A percentile compares a stretch with the other conserved stretches of the same genome.
These are phyloP conservation scores for Stereum hirsutum DNA, from an alignment of 1,284 basidiomycete species.

Conservation along the genomic window DNA sequence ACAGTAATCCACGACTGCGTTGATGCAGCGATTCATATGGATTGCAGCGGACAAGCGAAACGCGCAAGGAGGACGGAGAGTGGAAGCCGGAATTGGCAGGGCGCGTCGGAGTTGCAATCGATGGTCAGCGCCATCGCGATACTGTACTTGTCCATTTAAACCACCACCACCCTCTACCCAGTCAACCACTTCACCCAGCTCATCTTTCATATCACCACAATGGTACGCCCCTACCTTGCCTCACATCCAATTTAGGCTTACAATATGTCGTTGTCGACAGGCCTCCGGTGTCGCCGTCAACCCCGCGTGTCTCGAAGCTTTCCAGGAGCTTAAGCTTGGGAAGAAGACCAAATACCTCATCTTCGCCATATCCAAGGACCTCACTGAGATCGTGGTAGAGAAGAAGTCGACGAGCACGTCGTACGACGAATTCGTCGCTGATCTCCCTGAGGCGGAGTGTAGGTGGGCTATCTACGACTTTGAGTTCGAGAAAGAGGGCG, in stretches of 20 bases:
- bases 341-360: conserved; percentile 88
- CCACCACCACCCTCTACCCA: conserved; percentile 5
- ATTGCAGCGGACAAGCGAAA: no score
- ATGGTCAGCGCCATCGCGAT: conserved; percentile 10
- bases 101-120: conserved; percentile 12
- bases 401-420: conserved; percentile 38
- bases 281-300: conserved; percentile 65
- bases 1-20: no score
- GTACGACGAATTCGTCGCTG: conserved; percentile 74
- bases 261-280: background rate
- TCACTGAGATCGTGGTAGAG: conserved; percentile 71
- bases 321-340: conserved; percentile 73
- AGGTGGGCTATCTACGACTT: conserved; percentile 94
- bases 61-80: background rate
- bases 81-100: background rate
- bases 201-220: conserved; percentile 8
- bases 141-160: conserved; percentile 7
- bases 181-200: conserved; percentile 7
- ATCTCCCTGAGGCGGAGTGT: conserved; percentile 73
- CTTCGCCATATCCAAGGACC: conserved; percentile 59
- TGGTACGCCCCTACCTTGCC: background rate
- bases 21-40: no score
- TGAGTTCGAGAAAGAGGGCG: conserved; percentile 74
- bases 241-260: no score
- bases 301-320: conserved; percentile 51